Percentiles rank a stretch among this genome's conserved stretches.
phyloP scores from a whole-genome alignment of 257 asterid species.

The Solanum ossicruentum region DNA sequence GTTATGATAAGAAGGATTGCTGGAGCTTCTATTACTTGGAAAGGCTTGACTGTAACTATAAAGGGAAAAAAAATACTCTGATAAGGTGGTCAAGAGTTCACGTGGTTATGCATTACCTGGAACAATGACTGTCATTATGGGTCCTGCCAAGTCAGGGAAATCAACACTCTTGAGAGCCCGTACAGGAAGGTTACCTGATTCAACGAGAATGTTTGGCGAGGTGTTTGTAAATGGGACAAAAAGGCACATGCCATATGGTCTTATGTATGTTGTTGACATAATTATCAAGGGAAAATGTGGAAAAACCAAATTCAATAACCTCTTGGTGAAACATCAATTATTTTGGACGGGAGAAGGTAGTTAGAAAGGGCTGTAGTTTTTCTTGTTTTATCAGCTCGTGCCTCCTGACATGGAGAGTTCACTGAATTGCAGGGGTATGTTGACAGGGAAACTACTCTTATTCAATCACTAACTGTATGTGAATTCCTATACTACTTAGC shows the following conservation, averaged over 20 bases:
- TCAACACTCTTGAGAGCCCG: no score
- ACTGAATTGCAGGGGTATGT: constrained; percentile 61
- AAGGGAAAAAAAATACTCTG: constrained; percentile 51
- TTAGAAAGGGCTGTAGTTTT: background rate
- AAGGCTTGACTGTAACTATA: constrained; percentile 79
- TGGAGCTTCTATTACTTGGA: constrained; percentile 94
- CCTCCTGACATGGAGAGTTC: no score
- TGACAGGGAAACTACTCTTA: constrained; percentile 77
- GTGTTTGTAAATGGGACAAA: constrained; percentile 75
- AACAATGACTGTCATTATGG: no score
- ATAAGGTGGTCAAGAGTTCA: no score
- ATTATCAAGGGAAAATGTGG: background rate
- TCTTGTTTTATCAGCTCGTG: background rate
- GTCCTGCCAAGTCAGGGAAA: no score
- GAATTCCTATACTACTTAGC: constrained; percentile 96
- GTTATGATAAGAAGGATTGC: constrained; percentile 43
- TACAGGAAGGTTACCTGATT: constrained; percentile 68
- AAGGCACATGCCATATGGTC: constrained; percentile 70
- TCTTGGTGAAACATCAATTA: background rate
- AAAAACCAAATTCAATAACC: background rate
- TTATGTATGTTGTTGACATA: constrained; percentile 41
- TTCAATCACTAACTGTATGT: constrained; percentile 88
- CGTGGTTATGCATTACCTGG: no score
- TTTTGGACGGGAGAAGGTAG: background rate
- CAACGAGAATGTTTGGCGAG: constrained; percentile 79